Base-by-base conservation (phyloP, 345 rosid genomes). In the Rhodamnia rubescens region DNA sequence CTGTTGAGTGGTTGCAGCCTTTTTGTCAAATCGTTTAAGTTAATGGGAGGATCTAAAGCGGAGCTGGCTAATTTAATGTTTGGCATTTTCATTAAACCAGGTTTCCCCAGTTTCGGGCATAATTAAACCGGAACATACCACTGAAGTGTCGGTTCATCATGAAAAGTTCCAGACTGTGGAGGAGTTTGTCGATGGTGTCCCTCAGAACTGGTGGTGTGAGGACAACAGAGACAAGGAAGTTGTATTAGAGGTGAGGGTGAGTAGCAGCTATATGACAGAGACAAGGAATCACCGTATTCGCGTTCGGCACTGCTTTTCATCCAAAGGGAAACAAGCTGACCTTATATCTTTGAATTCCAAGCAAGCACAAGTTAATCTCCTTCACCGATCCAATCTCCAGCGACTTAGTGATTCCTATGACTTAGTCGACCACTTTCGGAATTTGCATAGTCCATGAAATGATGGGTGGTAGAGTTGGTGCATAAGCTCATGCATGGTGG, bases 131-230 rank as follows among this genome's bases (percentile, higher is more conserved):
- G 96, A 95, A 18, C 89, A 86, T 75, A 89, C 64, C 9, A 90
- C 88, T 53, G 99, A 98, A 56, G 89, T 96, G 13, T 69, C 95
- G 3, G 92, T 98, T 40, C 98, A 91, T 85, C 99, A 94, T 51
- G 98, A 96, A 87, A 98, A 93, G 61, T 95, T 92, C 81, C 97
- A 93, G 59, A 91, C 93, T 22, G 69, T 92, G 27, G 99, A 96
- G 90, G 98, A 98, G 90, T 90, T 90, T 58, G 97, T 95, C 40
- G 99, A 96, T 87, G 98, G 98, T 51, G 90, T 94, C 85, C 96
- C 98, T 11, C 96, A 91, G 61, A 94, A 94, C 87, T 93, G 96
- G 95, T 92, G 95, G 99, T 92, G 92, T 59, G 99, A 98, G 89
- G 98, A 98, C 90, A 92, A 93, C 36, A 85, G 94, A 40, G 98